phyloP scores from a whole-genome alignment of 345 rosid genomes.

The Erodium maritimum region DNA sequence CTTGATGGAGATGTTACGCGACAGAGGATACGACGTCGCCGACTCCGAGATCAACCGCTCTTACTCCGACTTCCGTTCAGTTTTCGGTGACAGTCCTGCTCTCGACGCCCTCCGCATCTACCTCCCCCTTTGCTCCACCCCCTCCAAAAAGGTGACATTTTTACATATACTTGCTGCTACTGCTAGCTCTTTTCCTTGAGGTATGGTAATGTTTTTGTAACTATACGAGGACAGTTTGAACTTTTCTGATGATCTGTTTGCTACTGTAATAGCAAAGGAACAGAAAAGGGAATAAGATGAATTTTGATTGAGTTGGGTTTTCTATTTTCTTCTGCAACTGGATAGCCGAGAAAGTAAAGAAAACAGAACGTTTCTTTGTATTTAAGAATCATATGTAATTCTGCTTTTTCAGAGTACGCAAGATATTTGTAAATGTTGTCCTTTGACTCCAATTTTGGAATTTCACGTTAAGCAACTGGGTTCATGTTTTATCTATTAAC shows the following conservation, averaged over 20 bases:
- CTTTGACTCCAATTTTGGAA: neutral
- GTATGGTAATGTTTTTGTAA: too few species aligned
- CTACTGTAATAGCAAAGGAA: too few species aligned
- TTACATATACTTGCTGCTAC: neutral
- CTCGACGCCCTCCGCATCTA: conserved; percentile 17
- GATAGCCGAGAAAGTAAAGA: neutral
- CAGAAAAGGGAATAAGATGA: too few species aligned
- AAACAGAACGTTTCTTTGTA: neutral
- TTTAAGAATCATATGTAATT: neutral
- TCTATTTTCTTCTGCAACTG: too few species aligned
- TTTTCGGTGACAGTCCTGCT: conserved; percentile 16
- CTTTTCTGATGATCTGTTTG: too few species aligned
- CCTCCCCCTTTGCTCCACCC: conserved; percentile 15
- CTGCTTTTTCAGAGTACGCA: neutral
- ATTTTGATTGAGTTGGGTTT: too few species aligned
- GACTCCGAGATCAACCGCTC: conserved; percentile 18
- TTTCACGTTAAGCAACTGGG: neutral
- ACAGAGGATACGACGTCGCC: conserved; percentile 23
- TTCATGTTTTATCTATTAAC: too few species aligned
- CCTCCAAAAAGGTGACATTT: conserved; percentile 15
- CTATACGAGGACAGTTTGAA: too few species aligned
- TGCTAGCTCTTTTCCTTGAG: neutral
- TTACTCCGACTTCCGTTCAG: conserved; percentile 16
- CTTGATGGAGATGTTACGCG: conserved; percentile 25
- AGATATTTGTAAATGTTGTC: neutral